Evolutionary conservation across 257 asterid genomes (phyloP).

Genomic region (Nicotiana tabacum): DNA sequence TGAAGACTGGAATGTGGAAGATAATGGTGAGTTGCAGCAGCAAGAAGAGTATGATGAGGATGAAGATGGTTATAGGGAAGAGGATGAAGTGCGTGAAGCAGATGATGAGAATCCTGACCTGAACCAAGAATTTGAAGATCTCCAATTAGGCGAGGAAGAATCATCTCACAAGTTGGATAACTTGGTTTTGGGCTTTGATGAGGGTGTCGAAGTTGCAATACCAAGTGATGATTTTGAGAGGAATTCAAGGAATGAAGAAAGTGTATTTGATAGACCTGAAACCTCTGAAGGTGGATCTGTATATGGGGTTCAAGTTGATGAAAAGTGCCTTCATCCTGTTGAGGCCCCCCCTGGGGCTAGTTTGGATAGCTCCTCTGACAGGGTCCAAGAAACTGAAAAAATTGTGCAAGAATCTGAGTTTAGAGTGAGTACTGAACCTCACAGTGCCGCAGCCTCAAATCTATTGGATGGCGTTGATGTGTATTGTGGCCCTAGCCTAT

Average conservation of each 20-base stretch:
- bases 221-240: conserved; percentile 78
- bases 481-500: conserved; percentile 25
- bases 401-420: conserved; percentile 35
- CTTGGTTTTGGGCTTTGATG: conserved; percentile 83
- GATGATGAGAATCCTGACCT: conserved; percentile 59
- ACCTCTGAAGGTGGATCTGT: conserved; percentile 40
- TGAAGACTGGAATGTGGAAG: conserved; percentile 83
- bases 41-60: conserved; percentile 96
- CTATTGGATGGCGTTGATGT: conserved; percentile 31
- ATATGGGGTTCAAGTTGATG: conserved; percentile 46
- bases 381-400: conserved; percentile 34
- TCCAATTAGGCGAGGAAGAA: conserved; percentile 53
- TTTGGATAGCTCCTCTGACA: conserved; percentile 29
- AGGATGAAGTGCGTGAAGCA: conserved; percentile 77
- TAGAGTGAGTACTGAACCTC: conserved; percentile 30
- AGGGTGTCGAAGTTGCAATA: conserved; percentile 87
- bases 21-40: conserved; percentile 53
- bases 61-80: conserved; percentile 83
- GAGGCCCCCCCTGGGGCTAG: conserved; percentile 32
- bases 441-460: conserved; percentile 30
- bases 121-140: conserved; percentile 51
- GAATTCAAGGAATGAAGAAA: conserved; percentile 40
- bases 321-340: conserved; percentile 32
- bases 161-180: conserved; percentile 52
- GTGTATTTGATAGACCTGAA: conserved; percentile 37